Evolutionary conservation across 208 protist genomes (phyloP).

Genomic region (Acanthamoeba polyphaga): DNA sequence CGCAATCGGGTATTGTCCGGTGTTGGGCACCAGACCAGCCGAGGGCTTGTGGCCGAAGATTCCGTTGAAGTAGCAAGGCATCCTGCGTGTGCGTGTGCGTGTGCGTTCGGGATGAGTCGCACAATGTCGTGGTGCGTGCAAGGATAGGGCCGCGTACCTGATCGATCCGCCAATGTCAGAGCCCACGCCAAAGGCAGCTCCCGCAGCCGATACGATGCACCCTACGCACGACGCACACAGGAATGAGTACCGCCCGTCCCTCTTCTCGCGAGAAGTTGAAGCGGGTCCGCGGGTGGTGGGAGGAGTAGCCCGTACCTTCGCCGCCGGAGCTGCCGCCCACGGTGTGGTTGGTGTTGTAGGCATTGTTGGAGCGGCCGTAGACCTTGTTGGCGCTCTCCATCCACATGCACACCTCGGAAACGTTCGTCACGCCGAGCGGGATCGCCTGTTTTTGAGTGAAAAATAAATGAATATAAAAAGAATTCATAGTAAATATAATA

Average conservation of each 20-base stretch:
- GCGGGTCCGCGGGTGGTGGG: not conserved
- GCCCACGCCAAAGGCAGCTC: not conserved
- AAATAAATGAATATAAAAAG: no score
- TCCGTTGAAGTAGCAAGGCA: conserved; percentile 68
- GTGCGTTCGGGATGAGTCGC: no score
- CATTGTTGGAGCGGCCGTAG: conserved; percentile 39
- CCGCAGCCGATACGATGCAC: conserved; percentile 21
- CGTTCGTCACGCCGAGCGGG: conserved; percentile 42
- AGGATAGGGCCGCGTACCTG: not conserved
- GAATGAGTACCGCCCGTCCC: no score
- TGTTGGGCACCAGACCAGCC: not conserved
- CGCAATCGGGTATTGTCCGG: not conserved
- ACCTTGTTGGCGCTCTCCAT: conserved; percentile 23
- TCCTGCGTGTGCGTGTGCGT: not conserved
- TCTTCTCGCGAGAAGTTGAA: no score
- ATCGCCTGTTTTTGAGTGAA: no score
- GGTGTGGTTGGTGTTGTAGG: conserved; percentile 52
- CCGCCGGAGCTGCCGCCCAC: conserved; percentile 64
- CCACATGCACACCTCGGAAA: conserved; percentile 51
- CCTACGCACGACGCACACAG: no score
- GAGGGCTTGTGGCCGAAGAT: conserved; percentile 41
- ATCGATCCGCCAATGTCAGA: conserved; percentile 72
- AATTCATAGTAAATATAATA: no score
- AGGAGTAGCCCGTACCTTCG: not conserved
- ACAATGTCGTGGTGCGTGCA: no score